Percentiles rank a stretch among this genome's conserved stretches.
These are phyloP conservation scores for Chlamydomonas sp. DNA, from an alignment of 139 green algal genomes.

Conservation along the genomic window DNA sequence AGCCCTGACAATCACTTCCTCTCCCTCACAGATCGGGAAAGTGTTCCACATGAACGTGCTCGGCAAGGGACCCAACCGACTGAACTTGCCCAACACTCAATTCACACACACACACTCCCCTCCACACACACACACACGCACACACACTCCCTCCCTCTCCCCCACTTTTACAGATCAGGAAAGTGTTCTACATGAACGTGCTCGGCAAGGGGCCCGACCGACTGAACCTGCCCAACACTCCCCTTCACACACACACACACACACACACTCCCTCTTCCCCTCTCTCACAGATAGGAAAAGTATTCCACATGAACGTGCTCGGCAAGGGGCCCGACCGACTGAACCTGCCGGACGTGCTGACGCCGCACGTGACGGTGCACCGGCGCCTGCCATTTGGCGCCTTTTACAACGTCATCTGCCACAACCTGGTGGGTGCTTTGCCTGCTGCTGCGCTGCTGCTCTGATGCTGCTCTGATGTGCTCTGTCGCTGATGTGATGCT, in stretches of 20 bases:
- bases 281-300: constrained; percentile 8
- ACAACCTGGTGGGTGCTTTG: constrained; percentile 17
- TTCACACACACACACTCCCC: no score
- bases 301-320: constrained; percentile 30
- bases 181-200: neutral
- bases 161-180: neutral
- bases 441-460: neutral
- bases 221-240: neutral
- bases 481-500: no score
- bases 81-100: neutral
- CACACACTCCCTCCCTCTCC: neutral
- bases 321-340: constrained; percentile 33
- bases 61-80: neutral
- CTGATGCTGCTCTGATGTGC: neutral
- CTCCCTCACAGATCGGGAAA: neutral
- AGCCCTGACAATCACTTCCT: neutral
- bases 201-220: neutral
- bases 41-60: neutral
- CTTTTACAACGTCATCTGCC: constrained; percentile 26
- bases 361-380: constrained; percentile 18
- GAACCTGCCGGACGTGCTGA: constrained; percentile 18
- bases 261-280: neutral
- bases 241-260: neutral
- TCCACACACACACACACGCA: neutral
- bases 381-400: constrained; percentile 10